Conservation (phyloP, 352 stramenopile species). For the Phytophthora podocarpi region DNA sequence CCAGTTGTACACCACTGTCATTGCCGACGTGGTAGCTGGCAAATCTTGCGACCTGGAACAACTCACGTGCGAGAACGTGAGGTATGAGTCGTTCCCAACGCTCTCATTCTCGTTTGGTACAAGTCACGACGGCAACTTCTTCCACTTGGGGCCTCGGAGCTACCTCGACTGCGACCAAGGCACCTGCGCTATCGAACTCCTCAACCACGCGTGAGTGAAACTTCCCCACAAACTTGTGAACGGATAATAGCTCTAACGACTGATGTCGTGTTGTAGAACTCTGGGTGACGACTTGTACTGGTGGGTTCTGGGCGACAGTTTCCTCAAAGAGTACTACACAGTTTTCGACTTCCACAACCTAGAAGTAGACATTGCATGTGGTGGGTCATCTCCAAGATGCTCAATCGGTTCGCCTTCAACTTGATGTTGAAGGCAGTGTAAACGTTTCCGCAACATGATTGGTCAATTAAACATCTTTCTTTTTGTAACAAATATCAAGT, state of each 20-base stretch:
- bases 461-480: too few relatives aligned
- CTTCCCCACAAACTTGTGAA: too few relatives aligned
- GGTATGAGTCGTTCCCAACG: conserved; percentile 42
- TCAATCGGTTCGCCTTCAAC: conserved; percentile 6
- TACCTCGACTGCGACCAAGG: conserved; percentile 47
- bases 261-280: conserved; percentile 14
- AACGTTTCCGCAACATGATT: neutral
- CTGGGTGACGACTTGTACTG: conserved; percentile 49
- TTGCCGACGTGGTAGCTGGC: conserved; percentile 38
- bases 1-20: conserved; percentile 45
- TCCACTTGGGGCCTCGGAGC: conserved; percentile 42
- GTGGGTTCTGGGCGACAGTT: conserved; percentile 70
- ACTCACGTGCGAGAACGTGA: conserved; percentile 36
- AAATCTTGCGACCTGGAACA: conserved; percentile 36
- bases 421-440: too few relatives aligned
- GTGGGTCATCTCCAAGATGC: conserved; percentile 19
- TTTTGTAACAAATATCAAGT: too few relatives aligned
- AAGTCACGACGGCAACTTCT: conserved; percentile 36
- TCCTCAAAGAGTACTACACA: conserved; percentile 69
- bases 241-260: neutral
- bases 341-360: conserved; percentile 56
- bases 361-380: conserved; percentile 58
- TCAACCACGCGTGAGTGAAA: conserved; percentile 44
- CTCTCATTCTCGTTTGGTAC: conserved; percentile 51
- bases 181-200: conserved; percentile 51